phyloP scores from a whole-genome alignment of 306 rosid genomes.

The Cicer cuneatum region DNA sequence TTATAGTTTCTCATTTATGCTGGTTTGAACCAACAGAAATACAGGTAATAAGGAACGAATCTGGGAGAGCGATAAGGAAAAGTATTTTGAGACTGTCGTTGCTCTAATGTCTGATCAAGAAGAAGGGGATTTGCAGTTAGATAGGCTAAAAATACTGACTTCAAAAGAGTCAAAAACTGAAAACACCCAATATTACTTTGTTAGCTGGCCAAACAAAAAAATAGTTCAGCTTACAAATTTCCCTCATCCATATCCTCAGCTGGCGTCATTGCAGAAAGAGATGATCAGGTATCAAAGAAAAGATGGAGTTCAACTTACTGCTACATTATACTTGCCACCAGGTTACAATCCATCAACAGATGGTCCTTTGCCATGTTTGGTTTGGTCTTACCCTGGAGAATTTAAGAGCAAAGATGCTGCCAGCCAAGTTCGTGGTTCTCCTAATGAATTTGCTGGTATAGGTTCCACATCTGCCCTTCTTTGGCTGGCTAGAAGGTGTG shows the following conservation, averaged over 20 bases:
- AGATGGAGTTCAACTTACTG: constrained; percentile 97
- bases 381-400: constrained; percentile 99
- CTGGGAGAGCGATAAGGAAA: constrained; percentile 92
- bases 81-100: constrained; percentile 80
- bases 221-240: constrained; percentile 77
- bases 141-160: constrained; percentile 75
- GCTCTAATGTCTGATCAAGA: constrained; percentile 93
- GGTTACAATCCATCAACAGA: constrained; percentile 82
- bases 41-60: constrained; percentile 87
- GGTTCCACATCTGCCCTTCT: constrained; percentile 97
- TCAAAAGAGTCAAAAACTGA: constrained; percentile 98
- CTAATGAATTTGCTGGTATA: constrained; percentile 96
- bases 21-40: constrained; percentile 69
- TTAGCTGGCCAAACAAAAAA: constrained; percentile 85
- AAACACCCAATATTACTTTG: constrained; percentile 83
- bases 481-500: constrained; percentile 92
- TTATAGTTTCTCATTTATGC: constrained; percentile 34
- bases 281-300: constrained; percentile 94
- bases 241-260: constrained; percentile 99
- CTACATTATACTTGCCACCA: constrained; percentile 96
- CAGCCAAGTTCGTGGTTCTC: constrained; percentile 98
- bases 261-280: constrained; percentile 92
- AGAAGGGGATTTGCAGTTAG: constrained; percentile 81
- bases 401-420: constrained; percentile 99
- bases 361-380: constrained; percentile 94